Evolutionary conservation across 2,329 filamentous ascomycete genomes (phyloP), one percentile per base, ranked within the genome.

Genomic region (Colletotrichum ledebouriae): DNA sequence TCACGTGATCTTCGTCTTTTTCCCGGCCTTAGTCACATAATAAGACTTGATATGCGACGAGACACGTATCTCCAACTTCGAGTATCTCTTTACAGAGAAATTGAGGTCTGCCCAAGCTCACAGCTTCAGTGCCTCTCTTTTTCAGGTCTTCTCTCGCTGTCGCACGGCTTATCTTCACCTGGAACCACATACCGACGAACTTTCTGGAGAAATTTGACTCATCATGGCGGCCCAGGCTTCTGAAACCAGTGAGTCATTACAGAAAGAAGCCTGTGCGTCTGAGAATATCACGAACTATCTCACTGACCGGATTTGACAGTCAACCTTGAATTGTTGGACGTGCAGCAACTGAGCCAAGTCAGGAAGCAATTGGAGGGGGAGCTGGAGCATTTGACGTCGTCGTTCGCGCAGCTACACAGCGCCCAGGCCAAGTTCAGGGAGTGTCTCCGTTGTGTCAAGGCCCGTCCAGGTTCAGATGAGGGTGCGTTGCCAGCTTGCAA

Each of bases 331-430:
- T 89, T 87, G 70, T 91, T 99, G 75, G 92, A 91, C 74, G 86
- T 91, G 29, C 92, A 93, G 73, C 95, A 98, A 82, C 92, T 99
- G 73, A 91, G 89, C 73, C 90, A 94, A 74, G 91, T 99, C 73
- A 98, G 99, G 85, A 94, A 96, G 80, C 95, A 98, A 79, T 91
- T 99, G 73, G 95, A 97, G 79, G 91, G 96, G 76, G 96, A 99
- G 82, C 91, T 99, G 72, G 94, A 97, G 78, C 95, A 98, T 83
- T 89, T 99, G 73, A 97, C 94, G 2, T 88, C 85, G 65, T 98
- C 96, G 10, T 97, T 97, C 83, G 87, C 92, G 58, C 96, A 97
- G 78, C 89, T 99, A 2, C 93, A 94, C 72, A 90, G 91, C 59
- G 96, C 96, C 2, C 96, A 98, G 79, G 87, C 89, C 61, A 97